These are phyloP conservation scores for Tetrapyrgos nigripes DNA, from an alignment of 1,284 basidiomycete species.

Conservation along the genomic window DNA sequence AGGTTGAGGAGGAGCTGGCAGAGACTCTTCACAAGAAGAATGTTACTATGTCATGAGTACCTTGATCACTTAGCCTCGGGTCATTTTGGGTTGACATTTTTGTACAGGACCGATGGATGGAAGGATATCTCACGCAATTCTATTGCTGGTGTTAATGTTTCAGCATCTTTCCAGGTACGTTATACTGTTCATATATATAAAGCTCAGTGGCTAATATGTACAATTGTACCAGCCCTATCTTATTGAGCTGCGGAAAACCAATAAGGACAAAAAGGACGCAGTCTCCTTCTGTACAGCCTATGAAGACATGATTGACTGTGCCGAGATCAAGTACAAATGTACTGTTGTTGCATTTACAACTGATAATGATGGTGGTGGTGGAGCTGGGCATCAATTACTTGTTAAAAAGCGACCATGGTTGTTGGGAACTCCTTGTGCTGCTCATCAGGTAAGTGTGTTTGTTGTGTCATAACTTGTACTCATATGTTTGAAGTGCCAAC, in stretches of 20 bases:
- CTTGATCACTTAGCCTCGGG: no score
- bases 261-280: constrained; percentile 28
- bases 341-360: constrained; percentile 24
- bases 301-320: constrained; percentile 28
- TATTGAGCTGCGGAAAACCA: no score
- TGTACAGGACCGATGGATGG: not conserved
- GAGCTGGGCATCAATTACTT: constrained; percentile 25
- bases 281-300: constrained; percentile 27
- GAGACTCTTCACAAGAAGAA: constrained; percentile 17
- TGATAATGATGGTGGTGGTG: constrained; percentile 32
- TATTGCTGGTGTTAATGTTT: constrained; percentile 25
- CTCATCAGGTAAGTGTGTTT: constrained; percentile 29
- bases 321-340: constrained; percentile 23
- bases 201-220: constrained; percentile 16
- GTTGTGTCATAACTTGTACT: no score
- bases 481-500: no score
- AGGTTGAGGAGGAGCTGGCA: constrained; percentile 8
- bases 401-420: constrained; percentile 22
- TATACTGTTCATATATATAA: not conserved
- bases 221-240: constrained; percentile 16
- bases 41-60: constrained; percentile 16
- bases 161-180: constrained; percentile 25
- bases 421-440: constrained; percentile 23
- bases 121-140: not conserved
- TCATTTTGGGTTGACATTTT: not conserved